Percentiles rank a stretch among this genome's conserved stretches.
Evolutionary conservation across 495 filamentous ascomycete species (phyloP).

Genomic region (Filosporella fistucella): DNA sequence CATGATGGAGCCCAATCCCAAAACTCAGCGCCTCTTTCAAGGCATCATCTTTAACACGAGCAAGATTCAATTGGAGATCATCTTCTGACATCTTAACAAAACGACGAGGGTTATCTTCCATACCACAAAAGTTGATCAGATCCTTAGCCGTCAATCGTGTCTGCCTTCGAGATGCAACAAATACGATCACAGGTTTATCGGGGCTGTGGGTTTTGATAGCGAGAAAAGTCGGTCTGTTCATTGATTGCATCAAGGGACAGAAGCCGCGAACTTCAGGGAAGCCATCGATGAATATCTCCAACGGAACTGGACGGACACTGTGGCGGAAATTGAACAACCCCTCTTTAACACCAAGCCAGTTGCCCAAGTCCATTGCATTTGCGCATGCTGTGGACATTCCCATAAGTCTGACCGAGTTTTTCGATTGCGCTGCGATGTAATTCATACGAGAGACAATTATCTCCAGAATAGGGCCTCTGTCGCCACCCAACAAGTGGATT

Average conservation of each 20-base stretch:
- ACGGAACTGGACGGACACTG: slow-evolving; percentile 91
- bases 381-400: slow-evolving; percentile 99
- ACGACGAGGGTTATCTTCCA: slow-evolving; percentile 94
- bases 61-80: slow-evolving; percentile 78
- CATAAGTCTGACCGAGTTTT: slow-evolving; percentile 81
- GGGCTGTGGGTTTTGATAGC: slow-evolving; percentile 95
- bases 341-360: slow-evolving; percentile 97
- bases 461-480: slow-evolving; percentile 94
- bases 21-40: slow-evolving; percentile 89
- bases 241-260: slow-evolving; percentile 96
- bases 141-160: slow-evolving; percentile 94
- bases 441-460: slow-evolving; percentile 99
- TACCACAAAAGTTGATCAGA: slow-evolving; percentile 93
- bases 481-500: slow-evolving; percentile 93
- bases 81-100: slow-evolving; percentile 94
- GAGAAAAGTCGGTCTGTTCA: slow-evolving; percentile 96
- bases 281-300: slow-evolving; percentile 95
- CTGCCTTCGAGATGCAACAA: slow-evolving; percentile 92
- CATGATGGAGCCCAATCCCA: slow-evolving; percentile 95
- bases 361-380: slow-evolving; percentile 88
- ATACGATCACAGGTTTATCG: slow-evolving; percentile 96
- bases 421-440: slow-evolving; percentile 92
- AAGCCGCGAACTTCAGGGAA: slow-evolving; percentile 95
- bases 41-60: slow-evolving; percentile 86
- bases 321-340: slow-evolving; percentile 97